A percentile compares a stretch with the other conserved stretches of the same genome.
These are phyloP conservation scores for Odontarrhena argentea DNA, from an alignment of 345 rosid species.

Conservation along the genomic window DNA sequence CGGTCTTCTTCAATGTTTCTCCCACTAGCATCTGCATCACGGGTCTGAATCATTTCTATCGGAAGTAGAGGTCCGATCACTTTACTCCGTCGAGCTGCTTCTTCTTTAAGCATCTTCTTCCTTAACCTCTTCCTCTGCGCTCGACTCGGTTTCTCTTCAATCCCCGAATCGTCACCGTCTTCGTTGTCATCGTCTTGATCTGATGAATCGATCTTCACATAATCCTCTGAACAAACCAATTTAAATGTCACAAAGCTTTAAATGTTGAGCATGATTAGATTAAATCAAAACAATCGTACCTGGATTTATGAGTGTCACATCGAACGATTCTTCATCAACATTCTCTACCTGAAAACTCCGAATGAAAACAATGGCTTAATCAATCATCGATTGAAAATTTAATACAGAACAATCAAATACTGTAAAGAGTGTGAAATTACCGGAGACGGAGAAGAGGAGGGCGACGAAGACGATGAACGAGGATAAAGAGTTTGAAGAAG, in stretches of 20 bases:
- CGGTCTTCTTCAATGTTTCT: slow-evolving; percentile 15
- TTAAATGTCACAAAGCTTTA: not conserved
- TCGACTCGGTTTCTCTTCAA: slow-evolving; percentile 51
- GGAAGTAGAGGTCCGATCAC: slow-evolving; percentile 70
- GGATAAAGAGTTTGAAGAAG: slow-evolving; percentile 66
- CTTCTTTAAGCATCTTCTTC: slow-evolving; percentile 70
- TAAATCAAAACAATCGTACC: slow-evolving; percentile 35
- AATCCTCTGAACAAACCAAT: slow-evolving; percentile 48
- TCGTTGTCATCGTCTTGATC: slow-evolving; percentile 27
- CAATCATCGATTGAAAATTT: not conserved
- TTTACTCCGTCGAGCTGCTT: slow-evolving; percentile 51
- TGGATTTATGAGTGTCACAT: slow-evolving; percentile 48
- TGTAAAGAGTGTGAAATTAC: not conserved
- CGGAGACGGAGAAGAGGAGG: slow-evolving; percentile 22
- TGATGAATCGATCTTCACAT: slow-evolving; percentile 32
- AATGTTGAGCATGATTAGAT: no score
- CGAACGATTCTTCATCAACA: slow-evolving; percentile 38
- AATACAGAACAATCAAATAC: not conserved
- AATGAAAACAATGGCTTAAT: not conserved
- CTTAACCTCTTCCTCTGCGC: slow-evolving; percentile 80
- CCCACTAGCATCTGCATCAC: not conserved
- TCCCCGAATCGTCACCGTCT: slow-evolving; percentile 6
- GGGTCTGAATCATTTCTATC: not conserved
- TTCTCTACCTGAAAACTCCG: slow-evolving; percentile 24
- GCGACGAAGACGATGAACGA: slow-evolving; percentile 41